phyloP scores from a whole-genome alignment of 2,329 filamentous ascomycete genomes.

The Hortaea werneckii region DNA sequence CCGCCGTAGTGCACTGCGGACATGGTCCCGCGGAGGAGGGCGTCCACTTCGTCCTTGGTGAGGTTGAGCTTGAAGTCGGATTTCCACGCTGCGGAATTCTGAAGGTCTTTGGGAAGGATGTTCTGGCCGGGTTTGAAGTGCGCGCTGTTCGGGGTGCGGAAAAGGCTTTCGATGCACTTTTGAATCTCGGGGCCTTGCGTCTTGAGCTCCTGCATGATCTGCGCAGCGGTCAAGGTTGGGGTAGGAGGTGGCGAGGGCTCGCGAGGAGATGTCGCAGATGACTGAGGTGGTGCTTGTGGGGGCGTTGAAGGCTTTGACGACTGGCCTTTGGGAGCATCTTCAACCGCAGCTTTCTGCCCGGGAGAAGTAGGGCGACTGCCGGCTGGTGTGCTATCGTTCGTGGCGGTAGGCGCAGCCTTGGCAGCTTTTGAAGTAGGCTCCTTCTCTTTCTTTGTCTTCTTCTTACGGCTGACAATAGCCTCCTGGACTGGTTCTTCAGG shows the following conservation, averaged over 20 bases:
- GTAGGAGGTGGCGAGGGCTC: constrained; percentile 24
- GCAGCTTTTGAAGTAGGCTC: constrained; percentile 22
- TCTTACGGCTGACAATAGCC: constrained; percentile 70
- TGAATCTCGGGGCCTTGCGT: constrained; percentile 21
- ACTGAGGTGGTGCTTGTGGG: constrained; percentile 8
- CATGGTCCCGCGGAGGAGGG: constrained; percentile 46
- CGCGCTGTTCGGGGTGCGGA: constrained; percentile 19
- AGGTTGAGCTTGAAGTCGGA: constrained; percentile 23
- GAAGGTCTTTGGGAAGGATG: constrained; percentile 19
- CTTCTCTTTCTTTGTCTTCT: constrained; percentile 64
- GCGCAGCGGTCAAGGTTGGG: constrained; percentile 22
- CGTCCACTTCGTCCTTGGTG: constrained; percentile 33
- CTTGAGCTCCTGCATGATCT: constrained; percentile 24
- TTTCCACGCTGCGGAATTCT: constrained; percentile 17
- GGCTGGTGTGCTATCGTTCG: constrained; percentile 15
- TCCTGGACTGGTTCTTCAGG: constrained; percentile 49
- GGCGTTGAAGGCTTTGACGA: constrained; percentile 9
- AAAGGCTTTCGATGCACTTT: constrained; percentile 24
- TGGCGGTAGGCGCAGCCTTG: constrained; percentile 13
- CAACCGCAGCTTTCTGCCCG: constrained; percentile 7
- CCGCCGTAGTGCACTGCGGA: constrained; percentile 33
- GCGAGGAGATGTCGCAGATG: constrained; percentile 17
- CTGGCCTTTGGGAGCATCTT: background rate
- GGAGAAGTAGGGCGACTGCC: constrained; percentile 21
- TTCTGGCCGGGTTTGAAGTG: constrained; percentile 21